Conservation (phyloP, 495 filamentous ascomycete species). For the Astrothelium macrocarpum region DNA sequence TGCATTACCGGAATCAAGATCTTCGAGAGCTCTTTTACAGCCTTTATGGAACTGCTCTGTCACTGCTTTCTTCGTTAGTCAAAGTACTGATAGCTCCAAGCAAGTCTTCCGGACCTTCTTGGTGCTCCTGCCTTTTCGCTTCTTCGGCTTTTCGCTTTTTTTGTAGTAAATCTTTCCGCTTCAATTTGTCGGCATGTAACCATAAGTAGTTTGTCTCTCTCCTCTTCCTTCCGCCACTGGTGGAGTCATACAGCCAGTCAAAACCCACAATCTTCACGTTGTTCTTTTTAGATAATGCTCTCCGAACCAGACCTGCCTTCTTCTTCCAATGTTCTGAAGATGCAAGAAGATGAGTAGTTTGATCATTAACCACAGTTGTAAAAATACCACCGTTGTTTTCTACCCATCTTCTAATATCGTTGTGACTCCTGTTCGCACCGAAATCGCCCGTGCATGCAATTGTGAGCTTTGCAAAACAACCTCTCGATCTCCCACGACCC, state of each 20-base stretch:
- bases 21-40: conserved; percentile 7
- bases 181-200: conserved; percentile 14
- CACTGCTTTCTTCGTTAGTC: neutral
- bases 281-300: conserved; percentile 5
- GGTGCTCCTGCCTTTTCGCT: conserved; percentile 3
- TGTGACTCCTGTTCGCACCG: conserved; percentile 24
- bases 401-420: conserved; percentile 48
- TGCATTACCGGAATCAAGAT: conserved; percentile 22
- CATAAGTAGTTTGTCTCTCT: conserved; percentile 40
- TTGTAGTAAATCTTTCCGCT: conserved; percentile 21
- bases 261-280: conserved; percentile 46
- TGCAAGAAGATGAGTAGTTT: conserved; percentile 50
- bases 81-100: neutral
- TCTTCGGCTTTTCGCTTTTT: conserved; percentile 26
- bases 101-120: conserved; percentile 9
- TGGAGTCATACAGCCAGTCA: conserved; percentile 54
- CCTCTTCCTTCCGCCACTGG: conserved; percentile 31
- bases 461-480: conserved; percentile 10
- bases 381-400: conserved; percentile 42
- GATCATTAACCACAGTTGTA: conserved; percentile 30
- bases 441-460: conserved; percentile 40
- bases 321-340: conserved; percentile 43
- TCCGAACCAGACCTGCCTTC: conserved; percentile 19
- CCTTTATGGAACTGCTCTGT: conserved; percentile 1
- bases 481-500: too few relatives aligned